Conservation (phyloP, 2,329 filamentous ascomycete genomes). For the Aureobasidium sp. region DNA sequence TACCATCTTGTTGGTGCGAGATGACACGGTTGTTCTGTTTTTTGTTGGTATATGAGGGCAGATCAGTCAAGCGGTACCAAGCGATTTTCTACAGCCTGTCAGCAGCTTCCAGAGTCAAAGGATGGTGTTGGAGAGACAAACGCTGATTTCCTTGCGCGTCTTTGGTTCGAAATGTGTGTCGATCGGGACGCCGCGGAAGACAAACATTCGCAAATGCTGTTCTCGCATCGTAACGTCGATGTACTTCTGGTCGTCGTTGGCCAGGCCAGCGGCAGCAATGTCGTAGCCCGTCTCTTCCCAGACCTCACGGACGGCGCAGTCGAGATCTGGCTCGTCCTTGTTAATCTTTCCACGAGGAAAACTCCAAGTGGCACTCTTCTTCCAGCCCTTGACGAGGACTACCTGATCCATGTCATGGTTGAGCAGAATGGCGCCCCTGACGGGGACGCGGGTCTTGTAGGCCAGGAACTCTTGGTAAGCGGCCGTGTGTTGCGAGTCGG, state of each 20-base stretch:
- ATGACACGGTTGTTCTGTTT: conserved; percentile 45
- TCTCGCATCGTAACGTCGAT: conserved; percentile 87
- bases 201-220: conserved; percentile 86
- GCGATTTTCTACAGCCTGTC: conserved; percentile 57
- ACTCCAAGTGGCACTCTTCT: conserved; percentile 92
- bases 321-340: conserved; percentile 88
- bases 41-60: conserved; percentile 72
- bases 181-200: conserved; percentile 82
- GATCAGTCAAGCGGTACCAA: conserved; percentile 86
- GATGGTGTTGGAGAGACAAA: conserved; percentile 16
- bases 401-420: conserved; percentile 92
- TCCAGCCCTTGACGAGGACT: conserved; percentile 94
- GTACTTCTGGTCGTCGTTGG: conserved; percentile 60
- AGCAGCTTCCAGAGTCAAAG: conserved; percentile 3
- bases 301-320: conserved; percentile 89
- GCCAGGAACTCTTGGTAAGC: conserved; percentile 88
- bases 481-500: conserved; percentile 66
- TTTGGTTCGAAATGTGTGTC: conserved; percentile 82
- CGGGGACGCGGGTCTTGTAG: conserved; percentile 92
- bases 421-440: conserved; percentile 86
- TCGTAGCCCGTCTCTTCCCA: conserved; percentile 96
- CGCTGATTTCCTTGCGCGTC: conserved; percentile 92
- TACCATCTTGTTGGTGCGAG: conserved; percentile 43
- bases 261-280: conserved; percentile 65
- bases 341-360: conserved; percentile 98